These are phyloP conservation scores for Insectozyma bohioensis DNA, from an alignment of 1,139 yeast species.

Conservation along the genomic window DNA sequence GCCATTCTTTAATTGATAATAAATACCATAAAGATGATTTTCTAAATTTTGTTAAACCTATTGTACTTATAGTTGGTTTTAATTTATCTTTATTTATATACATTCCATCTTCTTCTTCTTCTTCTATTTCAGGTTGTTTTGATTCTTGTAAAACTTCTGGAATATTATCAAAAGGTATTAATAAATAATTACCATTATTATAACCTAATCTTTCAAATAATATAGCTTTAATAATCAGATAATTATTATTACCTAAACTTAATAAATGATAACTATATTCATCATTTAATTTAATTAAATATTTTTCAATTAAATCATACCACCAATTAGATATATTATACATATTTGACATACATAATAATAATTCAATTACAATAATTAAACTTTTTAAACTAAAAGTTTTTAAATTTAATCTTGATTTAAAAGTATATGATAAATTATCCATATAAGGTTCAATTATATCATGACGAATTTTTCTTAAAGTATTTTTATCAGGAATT, in stretches of 20 bases:
- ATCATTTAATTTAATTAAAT: conserved; percentile 40
- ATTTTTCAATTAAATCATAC: conserved; percentile 46
- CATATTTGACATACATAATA: conserved; percentile 47
- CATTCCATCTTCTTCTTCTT: conserved; percentile 29
- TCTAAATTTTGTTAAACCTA: conserved; percentile 61
- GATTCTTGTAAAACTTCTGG: conserved; percentile 12
- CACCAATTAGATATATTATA: conserved; percentile 49
- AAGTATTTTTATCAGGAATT: conserved; percentile 45
- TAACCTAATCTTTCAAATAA: conserved; percentile 44
- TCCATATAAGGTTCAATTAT: conserved; percentile 68
- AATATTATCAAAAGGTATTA: conserved; percentile 12
- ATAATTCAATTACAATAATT: conserved; percentile 47
- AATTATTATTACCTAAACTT: too few relatives aligned
- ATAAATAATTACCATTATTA: conserved; percentile 31
- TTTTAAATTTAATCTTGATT: conserved; percentile 63
- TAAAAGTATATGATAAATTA: conserved; percentile 50
- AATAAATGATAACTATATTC: conserved; percentile 41
- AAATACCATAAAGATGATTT: conserved; percentile 81
- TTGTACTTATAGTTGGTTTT: conserved; percentile 34
- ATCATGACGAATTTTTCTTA: conserved; percentile 60
- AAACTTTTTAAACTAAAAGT: conserved; percentile 55
- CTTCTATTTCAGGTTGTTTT: conserved; percentile 10
- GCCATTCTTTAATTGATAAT: conserved; percentile 76
- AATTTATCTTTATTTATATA: conserved; percentile 41
- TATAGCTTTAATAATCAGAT: conserved; percentile 34